Evolutionary conservation across 768 basidiomycete genomes (phyloP).

Genomic region (Fomitopsis pulvina): DNA sequence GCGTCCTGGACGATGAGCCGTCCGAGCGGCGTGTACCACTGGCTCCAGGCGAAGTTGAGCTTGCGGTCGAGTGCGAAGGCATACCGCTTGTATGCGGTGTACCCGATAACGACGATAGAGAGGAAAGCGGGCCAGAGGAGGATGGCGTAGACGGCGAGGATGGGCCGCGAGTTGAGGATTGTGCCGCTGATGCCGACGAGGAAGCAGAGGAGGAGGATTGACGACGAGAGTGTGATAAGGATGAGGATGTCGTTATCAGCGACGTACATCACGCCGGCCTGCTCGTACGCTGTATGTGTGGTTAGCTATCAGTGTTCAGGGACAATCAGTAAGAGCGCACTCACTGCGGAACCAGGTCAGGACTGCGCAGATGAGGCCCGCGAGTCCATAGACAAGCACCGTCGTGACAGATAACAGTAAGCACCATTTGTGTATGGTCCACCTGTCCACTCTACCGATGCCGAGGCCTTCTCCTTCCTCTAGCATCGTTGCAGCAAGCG

Average conservation of each 20-base stretch:
- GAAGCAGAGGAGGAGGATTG: slow-evolving; percentile 49
- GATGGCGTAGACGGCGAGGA: slow-evolving; percentile 60
- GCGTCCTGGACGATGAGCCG: slow-evolving; percentile 55
- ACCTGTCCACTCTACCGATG: slow-evolving; percentile 35
- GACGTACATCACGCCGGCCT: slow-evolving; percentile 57
- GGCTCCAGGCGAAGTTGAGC: slow-evolving; percentile 62
- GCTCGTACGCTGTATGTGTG: slow-evolving; percentile 51
- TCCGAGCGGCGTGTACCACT: slow-evolving; percentile 48
- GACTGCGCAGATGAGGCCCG: slow-evolving; percentile 43
- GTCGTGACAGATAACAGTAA: slow-evolving; percentile 47
- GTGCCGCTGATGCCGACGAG: slow-evolving; percentile 55
- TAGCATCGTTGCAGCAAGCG: slow-evolving; percentile 21
- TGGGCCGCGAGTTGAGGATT: slow-evolving; percentile 59
- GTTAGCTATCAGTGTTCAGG: background rate
- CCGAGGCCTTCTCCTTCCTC: slow-evolving; percentile 33
- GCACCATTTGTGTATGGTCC: slow-evolving; percentile 61
- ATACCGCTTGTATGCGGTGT: slow-evolving; percentile 55
- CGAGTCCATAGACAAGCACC: slow-evolving; percentile 49
- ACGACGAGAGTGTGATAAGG: slow-evolving; percentile 51
- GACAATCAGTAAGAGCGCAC: slow-evolving; percentile 12
- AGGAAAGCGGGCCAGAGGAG: slow-evolving; percentile 61
- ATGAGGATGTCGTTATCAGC: slow-evolving; percentile 50
- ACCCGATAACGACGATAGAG: slow-evolving; percentile 54
- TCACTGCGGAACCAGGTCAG: slow-evolving; percentile 55
- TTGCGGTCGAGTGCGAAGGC: slow-evolving; percentile 59